Percentiles rank a stretch among this genome's conserved stretches.
Conservation (phyloP, 78 protist species). For the Thecamonas trahens region DNA sequence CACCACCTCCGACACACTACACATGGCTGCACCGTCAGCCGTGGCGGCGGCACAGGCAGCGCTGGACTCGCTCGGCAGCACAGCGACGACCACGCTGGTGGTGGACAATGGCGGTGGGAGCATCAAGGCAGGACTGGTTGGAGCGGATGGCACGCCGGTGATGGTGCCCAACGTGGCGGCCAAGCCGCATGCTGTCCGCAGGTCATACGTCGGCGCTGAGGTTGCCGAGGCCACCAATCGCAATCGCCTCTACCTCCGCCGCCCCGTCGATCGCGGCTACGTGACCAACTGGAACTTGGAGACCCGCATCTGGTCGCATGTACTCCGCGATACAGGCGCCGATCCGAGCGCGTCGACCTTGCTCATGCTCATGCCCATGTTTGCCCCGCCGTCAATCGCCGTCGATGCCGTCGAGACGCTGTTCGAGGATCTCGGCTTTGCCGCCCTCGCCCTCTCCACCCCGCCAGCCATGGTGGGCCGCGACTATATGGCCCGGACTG, state of each 20-base stretch:
- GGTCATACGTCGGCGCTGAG: constrained; percentile 1
- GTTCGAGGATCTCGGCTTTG: constrained; percentile 1
- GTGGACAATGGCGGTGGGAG: constrained; percentile 1
- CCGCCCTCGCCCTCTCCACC: background rate
- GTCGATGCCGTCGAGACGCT: background rate
- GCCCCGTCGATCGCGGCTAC: constrained; percentile 6
- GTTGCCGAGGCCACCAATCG: background rate
- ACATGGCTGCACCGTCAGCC: too few species aligned
- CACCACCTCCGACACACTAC: too few species aligned
- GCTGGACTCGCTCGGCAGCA: too few species aligned
- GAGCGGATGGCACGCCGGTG: background rate
- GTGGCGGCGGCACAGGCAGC: too few species aligned
- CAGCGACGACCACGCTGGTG: background rate
- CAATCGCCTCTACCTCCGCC: background rate
- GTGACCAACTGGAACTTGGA: constrained; percentile 9
- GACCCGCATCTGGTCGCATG: background rate
- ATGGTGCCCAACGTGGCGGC: background rate
- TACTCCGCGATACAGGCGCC: background rate
- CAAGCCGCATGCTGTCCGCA: background rate
- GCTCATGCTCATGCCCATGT: background rate
- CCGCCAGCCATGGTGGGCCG: background rate
- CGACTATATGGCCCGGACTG: background rate
- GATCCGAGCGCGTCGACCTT: background rate
- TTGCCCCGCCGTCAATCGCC: background rate
- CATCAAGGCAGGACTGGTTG: background rate